Evolutionary conservation across 305 asterid genomes (phyloP).

Genomic region (Fraxinus paxiana): DNA sequence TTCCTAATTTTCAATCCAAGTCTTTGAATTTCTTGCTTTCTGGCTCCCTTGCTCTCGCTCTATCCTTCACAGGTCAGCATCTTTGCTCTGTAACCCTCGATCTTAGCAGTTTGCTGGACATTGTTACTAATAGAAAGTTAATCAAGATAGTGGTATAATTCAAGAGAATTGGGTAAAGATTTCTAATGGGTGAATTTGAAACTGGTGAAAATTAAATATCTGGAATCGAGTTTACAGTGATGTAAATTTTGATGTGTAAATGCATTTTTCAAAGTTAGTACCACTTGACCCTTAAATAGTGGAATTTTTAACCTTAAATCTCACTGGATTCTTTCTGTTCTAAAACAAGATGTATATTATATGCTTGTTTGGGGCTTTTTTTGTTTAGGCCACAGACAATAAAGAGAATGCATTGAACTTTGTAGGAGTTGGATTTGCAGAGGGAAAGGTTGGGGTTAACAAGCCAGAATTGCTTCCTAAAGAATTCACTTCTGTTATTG

Average conservation of each 20-base stretch:
- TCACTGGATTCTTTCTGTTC: not conserved
- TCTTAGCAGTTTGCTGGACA: not conserved
- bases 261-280: not conserved
- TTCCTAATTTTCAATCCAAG: conserved; percentile 30
- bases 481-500: conserved; percentile 74
- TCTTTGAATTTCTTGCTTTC: conserved; percentile 48
- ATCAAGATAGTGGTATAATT: not conserved
- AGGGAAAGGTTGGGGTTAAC: conserved; percentile 76
- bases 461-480: conserved; percentile 87
- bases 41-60: conserved; percentile 61
- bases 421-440: conserved; percentile 72
- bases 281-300: not conserved
- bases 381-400: not conserved
- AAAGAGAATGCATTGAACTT: not conserved
- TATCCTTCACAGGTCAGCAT: conserved; percentile 56
- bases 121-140: not conserved
- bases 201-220: not conserved
- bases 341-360: not conserved
- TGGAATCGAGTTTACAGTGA: not conserved
- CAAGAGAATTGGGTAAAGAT: not conserved
- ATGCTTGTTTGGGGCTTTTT: not conserved
- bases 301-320: not conserved
- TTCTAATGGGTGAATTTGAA: not conserved
- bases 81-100: not conserved
- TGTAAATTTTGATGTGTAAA: not conserved